phyloP scores from a whole-genome alignment of 768 basidiomycete genomes.

The Galerina sulciceps region DNA sequence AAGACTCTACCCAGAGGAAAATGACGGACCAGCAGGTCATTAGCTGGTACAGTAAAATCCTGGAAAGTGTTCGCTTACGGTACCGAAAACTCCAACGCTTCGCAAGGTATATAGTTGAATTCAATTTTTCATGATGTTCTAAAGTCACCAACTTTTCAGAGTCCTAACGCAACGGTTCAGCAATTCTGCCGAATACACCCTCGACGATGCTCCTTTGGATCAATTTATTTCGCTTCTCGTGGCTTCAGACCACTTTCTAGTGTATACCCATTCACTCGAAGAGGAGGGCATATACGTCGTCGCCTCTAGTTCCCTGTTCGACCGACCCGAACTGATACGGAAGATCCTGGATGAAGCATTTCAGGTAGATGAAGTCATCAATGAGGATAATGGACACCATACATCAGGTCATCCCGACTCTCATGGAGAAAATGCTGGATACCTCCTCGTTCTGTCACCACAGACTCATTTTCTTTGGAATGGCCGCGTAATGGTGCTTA shows the following conservation, averaged over 20 bases:
- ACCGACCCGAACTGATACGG: conserved; percentile 76
- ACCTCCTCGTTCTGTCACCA: conserved; percentile 87
- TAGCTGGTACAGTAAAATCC: conserved; percentile 89
- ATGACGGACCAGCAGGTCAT: conserved; percentile 87
- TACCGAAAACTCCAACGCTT: conserved; percentile 95
- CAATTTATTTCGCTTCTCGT: conserved; percentile 81
- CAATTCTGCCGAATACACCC: conserved; percentile 89
- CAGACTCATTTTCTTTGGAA: conserved; percentile 90
- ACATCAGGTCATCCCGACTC: conserved; percentile 41
- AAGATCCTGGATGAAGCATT: conserved; percentile 87
- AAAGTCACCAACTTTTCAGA: conserved; percentile 34
- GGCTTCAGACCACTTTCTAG: conserved; percentile 88
- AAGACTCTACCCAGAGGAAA: conserved; percentile 40
- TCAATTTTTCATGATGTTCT: neutral
- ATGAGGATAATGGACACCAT: conserved; percentile 52
- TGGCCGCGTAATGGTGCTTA: conserved; percentile 81
- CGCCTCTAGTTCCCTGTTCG: conserved; percentile 76
- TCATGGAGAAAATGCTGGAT: conserved; percentile 65
- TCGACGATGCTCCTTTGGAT: conserved; percentile 76
- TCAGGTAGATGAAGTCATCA: conserved; percentile 67
- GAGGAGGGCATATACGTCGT: conserved; percentile 93
- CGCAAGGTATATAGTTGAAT: conserved; percentile 62
- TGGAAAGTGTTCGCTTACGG: conserved; percentile 89
- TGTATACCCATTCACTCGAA: conserved; percentile 87
- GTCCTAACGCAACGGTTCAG: conserved; percentile 85